Conservation (phyloP, 2,329 filamentous ascomycete species). For the Calonectria pteridis region DNA sequence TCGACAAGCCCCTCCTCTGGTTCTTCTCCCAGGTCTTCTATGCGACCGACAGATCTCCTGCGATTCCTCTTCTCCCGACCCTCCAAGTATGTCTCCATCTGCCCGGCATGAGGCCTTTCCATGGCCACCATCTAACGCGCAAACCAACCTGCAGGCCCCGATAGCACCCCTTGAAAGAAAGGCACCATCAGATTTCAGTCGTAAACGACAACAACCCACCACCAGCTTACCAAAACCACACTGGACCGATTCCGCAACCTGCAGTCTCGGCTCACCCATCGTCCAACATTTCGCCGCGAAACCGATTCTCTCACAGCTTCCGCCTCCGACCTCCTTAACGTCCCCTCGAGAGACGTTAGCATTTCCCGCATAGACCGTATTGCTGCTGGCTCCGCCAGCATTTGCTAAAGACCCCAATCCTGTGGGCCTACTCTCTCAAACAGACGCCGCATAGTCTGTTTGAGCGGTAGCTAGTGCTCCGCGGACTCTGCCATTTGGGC, state of each 20-base stretch:
- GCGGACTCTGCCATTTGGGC: constrained; percentile 68
- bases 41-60: constrained; percentile 91
- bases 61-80: constrained; percentile 91
- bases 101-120: neutral
- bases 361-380: constrained; percentile 54
- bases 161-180: constrained; percentile 69
- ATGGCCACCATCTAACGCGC: constrained; percentile 4
- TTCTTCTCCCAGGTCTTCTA: constrained; percentile 68
- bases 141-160: constrained; percentile 59
- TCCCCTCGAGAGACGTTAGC: constrained; percentile 75
- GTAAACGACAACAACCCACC: constrained; percentile 26
- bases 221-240: constrained; percentile 23
- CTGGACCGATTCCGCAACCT: constrained; percentile 45
- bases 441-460: constrained; percentile 95
- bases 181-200: constrained; percentile 41
- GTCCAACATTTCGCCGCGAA: constrained; percentile 90
- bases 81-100: constrained; percentile 77
- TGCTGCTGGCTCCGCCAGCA: constrained; percentile 94
- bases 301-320: constrained; percentile 85
- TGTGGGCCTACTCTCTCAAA: constrained; percentile 98
- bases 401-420: constrained; percentile 69
- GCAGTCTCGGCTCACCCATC: constrained; percentile 50
- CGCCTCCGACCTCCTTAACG: constrained; percentile 94
- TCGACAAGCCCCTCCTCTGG: constrained; percentile 35
- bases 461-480: constrained; percentile 98